Base-by-base conservation (phyloP, 176 grass and related monocot species). In the Aechmea fasciata region DNA sequence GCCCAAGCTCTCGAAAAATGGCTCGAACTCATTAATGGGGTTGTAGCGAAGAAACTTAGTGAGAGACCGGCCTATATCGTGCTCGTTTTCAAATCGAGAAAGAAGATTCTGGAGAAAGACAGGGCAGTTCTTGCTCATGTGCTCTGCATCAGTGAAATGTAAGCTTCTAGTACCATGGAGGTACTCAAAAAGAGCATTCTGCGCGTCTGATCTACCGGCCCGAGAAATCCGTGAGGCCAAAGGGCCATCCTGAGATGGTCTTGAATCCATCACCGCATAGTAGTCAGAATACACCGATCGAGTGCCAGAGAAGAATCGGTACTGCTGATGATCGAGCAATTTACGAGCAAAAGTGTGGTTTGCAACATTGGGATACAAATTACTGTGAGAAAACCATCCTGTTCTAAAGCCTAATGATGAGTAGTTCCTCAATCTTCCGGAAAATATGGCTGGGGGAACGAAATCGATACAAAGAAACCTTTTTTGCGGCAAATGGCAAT, bases 1-100 rank as follows among this genome's bases (percentile, higher is more conserved):
- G 48, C 87, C 87, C 48, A 90, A 73, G 67, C 79, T 90, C 70
- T 85, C 79, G 3, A 90, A 90, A 57, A 90, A 85, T 10, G 87
- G 83, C 67, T 90, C 87, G 14, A 90, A 90, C 49, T 89, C 87
- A 65, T 85, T 89, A 22, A 89, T 85, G 3, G 82, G 75, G 41
- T 85, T 73, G 53, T 78, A 89, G 1, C 72, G 66, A 64, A 89
- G 64, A 49, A 76, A 82, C 55, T 75, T 79, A 10, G 71, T 28
- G 17, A 88, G 47, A 25, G 69, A 73, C 49, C 67, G 57, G 22
- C 78, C 55, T 52, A 70, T 61, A 65, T 75, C 52, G 23, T 52
- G 11, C 8, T 75, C 67, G 13, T 64, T n/a, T 10, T 82, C 70
- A 25, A 77, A 50, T 19, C 70, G 73, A 11, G 33, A 69, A 22